Base-by-base conservation (phyloP, 2,329 filamentous ascomycete species). In the Pseudovirgaria hyperparasitica region DNA sequence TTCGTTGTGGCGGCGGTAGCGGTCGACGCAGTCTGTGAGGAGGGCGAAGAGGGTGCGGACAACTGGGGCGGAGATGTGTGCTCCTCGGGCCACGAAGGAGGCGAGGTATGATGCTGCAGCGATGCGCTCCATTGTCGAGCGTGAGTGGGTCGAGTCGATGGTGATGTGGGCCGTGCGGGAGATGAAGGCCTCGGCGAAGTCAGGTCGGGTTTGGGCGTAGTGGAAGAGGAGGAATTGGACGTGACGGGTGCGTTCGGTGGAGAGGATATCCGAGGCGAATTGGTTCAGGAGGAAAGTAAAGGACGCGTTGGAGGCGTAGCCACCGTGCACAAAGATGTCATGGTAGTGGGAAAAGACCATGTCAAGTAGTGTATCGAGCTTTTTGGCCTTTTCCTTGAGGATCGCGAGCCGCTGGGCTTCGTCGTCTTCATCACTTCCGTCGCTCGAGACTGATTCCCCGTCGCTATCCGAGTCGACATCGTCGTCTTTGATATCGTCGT, bases 201-300 rank as follows among this genome's bases (percentile, higher is more conserved):
- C 67, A 16, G 80, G 75, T 6, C 82, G 81, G 31, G 70, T 71
- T 53, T 98, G 87, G 10, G 82, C 81, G 49, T 92, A 94, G 55
- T 94, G 87, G 56, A 98, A 98, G 26, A 96, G 68, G 25, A 98
- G 70, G 43, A 96, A 98, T 45, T 98, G 90, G 0, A 85, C 85
- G 51, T 96, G 87, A 18, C 90, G 76, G 14, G 85, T 92, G 40
- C 84, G 82, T 50, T 90, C 85, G 9, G 85, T 92, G 4, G 86
- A 85, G 16, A 98, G 67, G 32, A 98, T 84, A 44, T 85, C 82
- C 47, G 72, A 80, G 34, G 77, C 72, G 46, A 98, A 98, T 48
- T 92, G 85, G 25, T 76, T 71, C 16, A 96, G 65, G 20, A 98
- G 66, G 29, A 82, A 73, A 28, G 82, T 76, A 40, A 92, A 82